These are phyloP conservation scores for Cocos nucifera DNA, from an alignment of 176 grass and related monocot species.

Conservation along the genomic window DNA sequence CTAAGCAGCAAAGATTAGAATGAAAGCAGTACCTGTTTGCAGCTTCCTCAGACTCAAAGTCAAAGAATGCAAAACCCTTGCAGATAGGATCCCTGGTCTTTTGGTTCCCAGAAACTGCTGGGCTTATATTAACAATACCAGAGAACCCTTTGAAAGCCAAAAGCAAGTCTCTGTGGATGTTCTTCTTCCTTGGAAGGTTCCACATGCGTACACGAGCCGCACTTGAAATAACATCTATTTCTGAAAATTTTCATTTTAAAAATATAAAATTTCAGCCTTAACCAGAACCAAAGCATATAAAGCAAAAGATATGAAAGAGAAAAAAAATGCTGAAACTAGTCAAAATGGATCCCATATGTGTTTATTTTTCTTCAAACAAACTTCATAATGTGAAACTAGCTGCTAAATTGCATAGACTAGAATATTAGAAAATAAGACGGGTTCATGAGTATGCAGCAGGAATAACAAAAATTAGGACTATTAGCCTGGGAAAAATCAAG, in stretches of 20 bases:
- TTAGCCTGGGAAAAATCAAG: too few relatives aligned
- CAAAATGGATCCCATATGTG: too few relatives aligned
- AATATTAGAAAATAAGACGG: too few relatives aligned
- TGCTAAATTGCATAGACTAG: too few relatives aligned
- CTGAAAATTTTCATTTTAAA: slow-evolving; percentile 4
- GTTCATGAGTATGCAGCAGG: too few relatives aligned
- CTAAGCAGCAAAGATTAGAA: slow-evolving; percentile 1
- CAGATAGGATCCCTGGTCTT: slow-evolving; percentile 92
- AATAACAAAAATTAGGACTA: too few relatives aligned
- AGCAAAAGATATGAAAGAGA: too few relatives aligned
- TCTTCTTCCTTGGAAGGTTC: slow-evolving; percentile 43
- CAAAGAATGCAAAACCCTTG: slow-evolving; percentile 79
- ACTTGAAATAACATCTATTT: slow-evolving; percentile 18
- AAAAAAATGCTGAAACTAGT: too few relatives aligned
- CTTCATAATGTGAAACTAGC: too few relatives aligned
- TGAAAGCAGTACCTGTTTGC: slow-evolving; percentile 42
- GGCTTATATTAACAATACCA: slow-evolving; percentile 53
- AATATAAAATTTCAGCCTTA: background rate
- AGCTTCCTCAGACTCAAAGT: slow-evolving; percentile 50
- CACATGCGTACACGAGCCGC: slow-evolving; percentile 48
- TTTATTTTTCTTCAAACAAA: too few relatives aligned
- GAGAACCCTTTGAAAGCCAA: slow-evolving; percentile 81
- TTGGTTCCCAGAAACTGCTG: slow-evolving; percentile 62
- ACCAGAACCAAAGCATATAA: too few relatives aligned
- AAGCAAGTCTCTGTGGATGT: slow-evolving; percentile 83